Evolutionary conservation across 345 rosid genomes (phyloP), one percentile per base, ranked within the genome.

Genomic region (Dovyalis caffra): DNA sequence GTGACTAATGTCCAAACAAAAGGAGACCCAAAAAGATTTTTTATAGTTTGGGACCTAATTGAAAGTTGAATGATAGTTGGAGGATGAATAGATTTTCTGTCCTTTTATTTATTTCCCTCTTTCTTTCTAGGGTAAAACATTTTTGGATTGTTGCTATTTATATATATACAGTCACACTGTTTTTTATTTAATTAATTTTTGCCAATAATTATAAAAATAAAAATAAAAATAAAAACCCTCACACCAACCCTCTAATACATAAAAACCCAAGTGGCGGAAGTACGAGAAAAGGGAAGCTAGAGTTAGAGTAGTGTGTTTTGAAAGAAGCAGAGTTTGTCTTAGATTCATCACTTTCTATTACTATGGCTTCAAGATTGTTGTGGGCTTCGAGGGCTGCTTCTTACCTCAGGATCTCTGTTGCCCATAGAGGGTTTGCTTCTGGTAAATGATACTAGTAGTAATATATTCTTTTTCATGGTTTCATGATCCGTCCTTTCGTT

Each of bases 381-480:
- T 93, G 96, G 98, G 94, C 98, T 66, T 91, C 99, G 57, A 91
- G 90, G 81, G 96, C 92, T 74, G 99, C 98, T 77, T 90, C 96
- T 64, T 82, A 82, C 81, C 91, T 93, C 72, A 88, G 92, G 94
- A 85, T 95, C 90, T 93, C 98, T 8, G 85, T 88, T 64, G 38
- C 84, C 32, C 86, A 86, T 74, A 87, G 97, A 81, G 92, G 90
- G 1, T 90, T 92, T 76, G 66, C 99, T 69, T 85, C 97, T 0
- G 93, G 97, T 94, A 81, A 73, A 38, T 72, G 64, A 47, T 51
- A 6, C 21, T 34, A 58, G 56, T 34, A 58, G 56, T 5, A 6
- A 26, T 0, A 40, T 12, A 16, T 31, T 65, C 21, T 32, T 5
- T n/a, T 60, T 49, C 34, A 26, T 58, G 64, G 11, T 53, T 62